Conservation (phyloP, 2,329 filamentous ascomycete species). For the Albophoma yamanashiensis region DNA sequence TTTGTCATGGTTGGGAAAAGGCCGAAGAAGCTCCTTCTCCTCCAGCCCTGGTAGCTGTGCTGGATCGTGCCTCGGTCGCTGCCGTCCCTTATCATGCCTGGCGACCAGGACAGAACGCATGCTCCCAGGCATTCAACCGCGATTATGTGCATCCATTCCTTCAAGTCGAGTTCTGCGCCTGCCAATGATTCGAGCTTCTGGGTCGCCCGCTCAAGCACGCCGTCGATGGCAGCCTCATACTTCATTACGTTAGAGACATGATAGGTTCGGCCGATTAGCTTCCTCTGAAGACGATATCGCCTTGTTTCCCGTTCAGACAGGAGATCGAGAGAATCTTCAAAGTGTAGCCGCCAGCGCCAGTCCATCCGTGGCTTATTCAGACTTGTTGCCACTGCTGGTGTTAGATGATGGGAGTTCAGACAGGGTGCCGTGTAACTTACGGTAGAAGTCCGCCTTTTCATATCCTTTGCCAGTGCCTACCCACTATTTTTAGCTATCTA, state of each 20-base stretch:
- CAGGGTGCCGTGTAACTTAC: slow-evolving; percentile 18
- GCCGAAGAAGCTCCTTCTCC: slow-evolving; percentile 40
- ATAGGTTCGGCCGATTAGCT: slow-evolving; percentile 38
- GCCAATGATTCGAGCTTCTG: slow-evolving; percentile 22
- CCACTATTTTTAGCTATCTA: neutral
- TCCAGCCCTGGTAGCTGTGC: slow-evolving; percentile 39
- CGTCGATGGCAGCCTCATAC: slow-evolving; percentile 29
- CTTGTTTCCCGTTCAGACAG: slow-evolving; percentile 35
- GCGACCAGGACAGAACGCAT: slow-evolving; percentile 40
- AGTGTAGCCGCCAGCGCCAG: slow-evolving; percentile 22
- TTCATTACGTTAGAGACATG: slow-evolving; percentile 29
- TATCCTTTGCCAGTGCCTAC: slow-evolving; percentile 35
- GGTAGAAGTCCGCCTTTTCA: slow-evolving; percentile 42
- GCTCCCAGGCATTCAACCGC: slow-evolving; percentile 40
- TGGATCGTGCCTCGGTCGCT: slow-evolving; percentile 36
- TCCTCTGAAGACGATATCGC: slow-evolving; percentile 37
- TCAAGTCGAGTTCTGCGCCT: slow-evolving; percentile 33
- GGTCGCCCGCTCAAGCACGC: slow-evolving; percentile 24
- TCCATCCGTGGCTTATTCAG: slow-evolving; percentile 31
- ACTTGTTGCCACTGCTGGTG: slow-evolving; percentile 29
- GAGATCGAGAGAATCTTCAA: slow-evolving; percentile 36
- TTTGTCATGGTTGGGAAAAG: slow-evolving; percentile 33
- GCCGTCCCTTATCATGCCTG: slow-evolving; percentile 29
- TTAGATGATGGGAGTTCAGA: neutral
- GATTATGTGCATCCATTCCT: slow-evolving; percentile 47